phyloP scores from a whole-genome alignment of 257 asterid species.

The Primulina tabacum region DNA sequence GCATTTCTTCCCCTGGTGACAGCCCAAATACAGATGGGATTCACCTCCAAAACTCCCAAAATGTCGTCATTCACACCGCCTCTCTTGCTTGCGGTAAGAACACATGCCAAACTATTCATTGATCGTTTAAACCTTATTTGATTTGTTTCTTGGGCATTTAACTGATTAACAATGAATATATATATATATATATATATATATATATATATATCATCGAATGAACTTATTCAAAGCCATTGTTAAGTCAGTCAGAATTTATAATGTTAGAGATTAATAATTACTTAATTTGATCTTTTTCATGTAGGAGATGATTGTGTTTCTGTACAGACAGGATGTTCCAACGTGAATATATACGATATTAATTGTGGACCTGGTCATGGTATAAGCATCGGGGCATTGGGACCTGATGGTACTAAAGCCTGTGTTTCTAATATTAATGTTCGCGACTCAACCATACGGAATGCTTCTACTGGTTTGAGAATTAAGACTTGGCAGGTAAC shows the following conservation, averaged over 20 bases:
- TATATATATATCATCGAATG: too few species aligned
- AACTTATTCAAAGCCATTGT: too few species aligned
- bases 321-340: conserved; percentile 44
- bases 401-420: conserved; percentile 38
- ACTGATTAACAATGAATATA: too few species aligned
- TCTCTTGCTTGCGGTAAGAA: conserved; percentile 42
- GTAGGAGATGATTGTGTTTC: conserved; percentile 56
- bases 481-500: conserved; percentile 59
- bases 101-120: too few species aligned
- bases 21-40: conserved; percentile 69
- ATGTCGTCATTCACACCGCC: conserved; percentile 36
- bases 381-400: conserved; percentile 51
- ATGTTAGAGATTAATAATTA: too few species aligned
- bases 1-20: conserved; percentile 45
- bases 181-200: too few species aligned
- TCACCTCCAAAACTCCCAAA: conserved; percentile 45
- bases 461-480: conserved; percentile 40
- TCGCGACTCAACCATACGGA: conserved; percentile 33
- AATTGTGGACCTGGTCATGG: conserved; percentile 62
- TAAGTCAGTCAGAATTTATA: too few species aligned
- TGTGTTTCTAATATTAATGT: conserved; percentile 47
- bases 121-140: too few species aligned
- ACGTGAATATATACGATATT: conserved; percentile 32
- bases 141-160: too few species aligned
- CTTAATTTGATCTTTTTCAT: too few species aligned